Base-by-base conservation (phyloP, 495 filamentous ascomycete genomes). In the Symbiotaphrina buchneri region DNA sequence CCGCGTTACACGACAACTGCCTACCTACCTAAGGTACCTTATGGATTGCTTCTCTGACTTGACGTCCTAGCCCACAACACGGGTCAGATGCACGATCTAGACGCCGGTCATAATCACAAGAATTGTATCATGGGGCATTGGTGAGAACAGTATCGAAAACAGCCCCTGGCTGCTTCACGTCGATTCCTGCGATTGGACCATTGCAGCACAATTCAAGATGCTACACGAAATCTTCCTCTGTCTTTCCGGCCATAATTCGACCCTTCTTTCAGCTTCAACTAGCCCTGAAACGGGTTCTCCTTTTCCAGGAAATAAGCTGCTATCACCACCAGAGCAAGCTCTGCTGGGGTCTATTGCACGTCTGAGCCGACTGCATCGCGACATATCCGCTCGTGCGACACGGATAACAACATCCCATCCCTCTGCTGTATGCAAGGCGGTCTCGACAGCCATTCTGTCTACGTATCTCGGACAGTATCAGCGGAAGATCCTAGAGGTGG, bases 181-280 rank as follows among this genome's bases (percentile, higher is more conserved):
- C n/a, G n/a, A n/a, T n/a, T n/a, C n/a, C n/a, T n/a, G n/a, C n/a
- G n/a, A n/a, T n/a, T n/a, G n/a, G n/a, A n/a, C 10, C 17, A 10
- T 24, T 23, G 35, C 34, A 36, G 39, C 32, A 30, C 31, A 21
- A 22, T 27, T 22, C 41, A 61, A 48, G 51, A 95, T 95, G 85
- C 74, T 95, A 45, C 85, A 95, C 59, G 87, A 97, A 56, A 73
- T 97, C 52, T 65, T 97, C 41, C 73, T 97, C 47, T 79, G 79
- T 45, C 74, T 97, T 48, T 87, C 82, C 39, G 85, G 85, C 31
- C 79, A 92, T 53, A 73, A 80, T 17, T 94, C 85, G 33, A 71
- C 82, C 27, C 68, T 94, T 41, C 74, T 94, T 53, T 42, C 46
- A 35, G 40, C 50, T 32, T 33, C 49, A 43, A 40, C 47, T 31